Evolutionary conservation across 2,329 filamentous ascomycete genomes (phyloP).

Genomic region (Thelonectria rubi): DNA sequence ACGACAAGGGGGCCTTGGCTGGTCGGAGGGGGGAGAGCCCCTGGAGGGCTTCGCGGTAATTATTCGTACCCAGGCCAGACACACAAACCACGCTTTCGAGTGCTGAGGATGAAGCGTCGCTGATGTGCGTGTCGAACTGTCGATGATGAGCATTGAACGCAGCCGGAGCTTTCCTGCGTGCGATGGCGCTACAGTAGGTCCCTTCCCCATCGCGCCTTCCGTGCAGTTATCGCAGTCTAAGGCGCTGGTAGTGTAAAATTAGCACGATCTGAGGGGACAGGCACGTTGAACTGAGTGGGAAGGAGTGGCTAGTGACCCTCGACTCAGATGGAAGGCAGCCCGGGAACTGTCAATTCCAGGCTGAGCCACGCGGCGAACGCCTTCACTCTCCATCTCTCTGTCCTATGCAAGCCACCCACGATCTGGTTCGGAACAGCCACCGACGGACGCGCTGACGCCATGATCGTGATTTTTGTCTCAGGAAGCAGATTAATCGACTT

Average conservation of each 20-base stretch:
- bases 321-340: neutral
- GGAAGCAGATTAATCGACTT: neutral
- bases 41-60: conserved; percentile 19
- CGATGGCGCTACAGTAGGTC: neutral
- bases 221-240: neutral
- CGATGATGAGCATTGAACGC: neutral
- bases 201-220: neutral
- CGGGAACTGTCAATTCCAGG: neutral
- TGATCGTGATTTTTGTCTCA: conserved; percentile 30
- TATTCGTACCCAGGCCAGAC: neutral
- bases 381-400: conserved; percentile 14
- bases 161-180: no score
- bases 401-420: conserved; percentile 27
- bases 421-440: conserved; percentile 36
- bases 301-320: conserved; percentile 9
- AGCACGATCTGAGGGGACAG: conserved; percentile 7
- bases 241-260: conserved; percentile 12
- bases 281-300: neutral
- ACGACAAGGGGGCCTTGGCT: conserved; percentile 8
- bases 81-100: conserved; percentile 17
- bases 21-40: conserved; percentile 7
- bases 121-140: neutral
- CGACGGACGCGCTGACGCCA: conserved; percentile 42
- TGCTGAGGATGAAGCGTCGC: neutral
- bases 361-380: conserved; percentile 19